phyloP scores from a whole-genome alignment of 108 stramenopile species.

The Seminavis robusta region DNA sequence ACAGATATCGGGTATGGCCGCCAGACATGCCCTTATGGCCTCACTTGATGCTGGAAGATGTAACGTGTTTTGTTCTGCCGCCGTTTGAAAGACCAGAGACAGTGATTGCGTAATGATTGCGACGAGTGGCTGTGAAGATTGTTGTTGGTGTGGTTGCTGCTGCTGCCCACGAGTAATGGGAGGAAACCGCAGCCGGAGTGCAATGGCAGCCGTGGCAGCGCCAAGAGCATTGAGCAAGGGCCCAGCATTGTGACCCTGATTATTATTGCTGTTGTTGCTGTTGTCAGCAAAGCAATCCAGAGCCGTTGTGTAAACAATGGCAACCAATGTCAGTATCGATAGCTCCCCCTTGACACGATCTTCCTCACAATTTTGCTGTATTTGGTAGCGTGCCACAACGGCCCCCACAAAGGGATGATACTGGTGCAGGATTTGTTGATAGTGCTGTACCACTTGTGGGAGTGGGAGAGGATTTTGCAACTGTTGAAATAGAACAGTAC shows the following conservation, averaged over 20 bases:
- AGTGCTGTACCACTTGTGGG: slow-evolving; percentile 1
- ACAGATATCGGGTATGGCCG: slow-evolving; percentile 63
- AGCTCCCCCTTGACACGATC: slow-evolving; percentile 55
- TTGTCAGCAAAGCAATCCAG: no score
- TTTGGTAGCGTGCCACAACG: not conserved
- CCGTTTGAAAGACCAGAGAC: not conserved
- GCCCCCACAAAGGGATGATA: slow-evolving; percentile 8
- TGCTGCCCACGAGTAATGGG: slow-evolving; percentile 19
- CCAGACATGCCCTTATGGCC: slow-evolving; percentile 24
- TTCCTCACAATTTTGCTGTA: not conserved
- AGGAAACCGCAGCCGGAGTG: slow-evolving; percentile 59
- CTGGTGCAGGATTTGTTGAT: slow-evolving; percentile 2
- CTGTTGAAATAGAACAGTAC: not conserved
- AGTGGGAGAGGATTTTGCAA: no score
- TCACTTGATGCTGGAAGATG: not conserved
- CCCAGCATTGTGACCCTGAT: slow-evolving; percentile 16
- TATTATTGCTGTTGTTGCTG: slow-evolving; percentile 1
- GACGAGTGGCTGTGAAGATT: slow-evolving; percentile 46
- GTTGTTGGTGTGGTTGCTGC: slow-evolving; percentile 21
- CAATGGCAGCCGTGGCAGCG: slow-evolving; percentile 48
- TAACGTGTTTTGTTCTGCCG: not conserved
- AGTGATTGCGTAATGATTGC: slow-evolving; percentile 42
- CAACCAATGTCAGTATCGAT: slow-evolving; percentile 44
- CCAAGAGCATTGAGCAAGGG: slow-evolving; percentile 61
- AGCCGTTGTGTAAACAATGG: slow-evolving; percentile 30